phyloP scores from a whole-genome alignment of 345 rosid genomes.

The Alliaria petiolata region DNA sequence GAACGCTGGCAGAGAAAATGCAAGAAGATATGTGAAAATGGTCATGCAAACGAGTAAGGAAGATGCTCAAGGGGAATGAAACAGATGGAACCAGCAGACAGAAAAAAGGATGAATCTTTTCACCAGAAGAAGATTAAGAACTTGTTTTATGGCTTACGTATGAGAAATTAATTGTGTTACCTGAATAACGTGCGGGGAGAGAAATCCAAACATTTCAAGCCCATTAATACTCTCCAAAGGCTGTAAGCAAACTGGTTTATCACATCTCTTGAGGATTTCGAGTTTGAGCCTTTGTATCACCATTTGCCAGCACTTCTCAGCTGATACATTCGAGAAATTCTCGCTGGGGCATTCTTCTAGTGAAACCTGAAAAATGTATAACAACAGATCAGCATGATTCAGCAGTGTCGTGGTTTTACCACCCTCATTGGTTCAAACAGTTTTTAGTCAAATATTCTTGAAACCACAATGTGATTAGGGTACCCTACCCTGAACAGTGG shows the following conservation, averaged over 20 bases:
- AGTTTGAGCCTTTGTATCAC: constrained; percentile 54
- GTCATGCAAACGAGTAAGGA: background rate
- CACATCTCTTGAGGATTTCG: constrained; percentile 45
- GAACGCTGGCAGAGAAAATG: too few relatives aligned
- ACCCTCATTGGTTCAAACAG: background rate
- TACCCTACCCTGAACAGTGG: constrained; percentile 95
- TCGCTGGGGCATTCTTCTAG: constrained; percentile 64
- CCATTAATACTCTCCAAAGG: constrained; percentile 54
- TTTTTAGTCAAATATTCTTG: background rate
- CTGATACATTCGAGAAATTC: constrained; percentile 55
- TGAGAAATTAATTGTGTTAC: constrained; percentile 29
- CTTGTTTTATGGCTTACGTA: background rate
- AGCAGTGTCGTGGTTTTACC: background rate
- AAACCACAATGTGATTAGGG: constrained; percentile 16
- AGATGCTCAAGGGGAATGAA: background rate
- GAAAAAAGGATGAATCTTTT: background rate
- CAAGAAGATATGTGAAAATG: too few relatives aligned
- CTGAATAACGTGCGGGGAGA: constrained; percentile 55
- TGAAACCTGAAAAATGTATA: constrained; percentile 55
- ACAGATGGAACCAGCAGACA: background rate
- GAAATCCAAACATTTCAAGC: constrained; percentile 82
- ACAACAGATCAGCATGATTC: background rate
- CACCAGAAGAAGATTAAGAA: background rate
- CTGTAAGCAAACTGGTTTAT: constrained; percentile 38
- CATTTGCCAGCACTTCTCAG: constrained; percentile 88